Evolutionary conservation across 768 basidiomycete genomes (phyloP).

Genomic region (Suillus brevipes): DNA sequence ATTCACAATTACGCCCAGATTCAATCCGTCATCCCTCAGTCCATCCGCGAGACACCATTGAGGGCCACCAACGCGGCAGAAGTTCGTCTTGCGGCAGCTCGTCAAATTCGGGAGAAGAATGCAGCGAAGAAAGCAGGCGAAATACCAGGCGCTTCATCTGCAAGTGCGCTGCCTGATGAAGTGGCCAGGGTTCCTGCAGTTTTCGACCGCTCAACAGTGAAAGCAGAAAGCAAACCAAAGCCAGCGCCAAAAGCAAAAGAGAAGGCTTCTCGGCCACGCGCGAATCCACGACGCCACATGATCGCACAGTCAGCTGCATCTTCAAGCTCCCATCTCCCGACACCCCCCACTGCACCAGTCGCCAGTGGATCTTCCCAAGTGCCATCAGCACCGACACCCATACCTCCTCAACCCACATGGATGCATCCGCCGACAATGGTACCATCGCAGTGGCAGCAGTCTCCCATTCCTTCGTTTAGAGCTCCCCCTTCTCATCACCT

Average conservation of each 20-base stretch:
- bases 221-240: background rate
- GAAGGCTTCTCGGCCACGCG: background rate
- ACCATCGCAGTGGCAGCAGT: too few relatives aligned
- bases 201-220: background rate
- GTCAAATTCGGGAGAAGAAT: background rate
- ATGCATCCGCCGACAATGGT: too few relatives aligned
- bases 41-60: background rate
- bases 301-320: background rate
- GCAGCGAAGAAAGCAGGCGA: background rate
- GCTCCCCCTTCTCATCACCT: too few relatives aligned
- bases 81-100: background rate
- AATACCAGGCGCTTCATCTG: background rate
- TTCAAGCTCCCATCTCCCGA: background rate
- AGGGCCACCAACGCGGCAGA: background rate
- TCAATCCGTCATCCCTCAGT: conserved; percentile 1
- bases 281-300: background rate
- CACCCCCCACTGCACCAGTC: background rate
- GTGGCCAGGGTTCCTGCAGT: background rate
- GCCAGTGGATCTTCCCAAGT: too few relatives aligned
- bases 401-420: too few relatives aligned
- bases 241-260: background rate
- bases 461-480: too few relatives aligned
- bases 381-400: too few relatives aligned
- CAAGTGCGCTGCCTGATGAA: background rate
- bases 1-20: conserved; percentile 10